Percentiles rank a stretch among this genome's conserved stretches.
Conservation (phyloP, 495 filamentous ascomycete genomes). For the Penicillium daleae region DNA sequence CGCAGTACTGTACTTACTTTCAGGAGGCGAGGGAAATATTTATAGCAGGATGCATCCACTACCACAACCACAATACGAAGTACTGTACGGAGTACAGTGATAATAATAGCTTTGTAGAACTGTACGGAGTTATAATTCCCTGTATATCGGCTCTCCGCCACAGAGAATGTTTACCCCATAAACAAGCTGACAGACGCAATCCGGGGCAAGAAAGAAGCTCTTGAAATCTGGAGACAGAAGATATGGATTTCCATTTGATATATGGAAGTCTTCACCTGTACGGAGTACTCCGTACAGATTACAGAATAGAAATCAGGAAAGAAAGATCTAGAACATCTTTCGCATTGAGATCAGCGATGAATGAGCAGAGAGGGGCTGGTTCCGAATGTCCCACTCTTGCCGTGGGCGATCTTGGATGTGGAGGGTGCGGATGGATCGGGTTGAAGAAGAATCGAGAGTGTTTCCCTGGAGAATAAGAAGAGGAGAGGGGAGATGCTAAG, state of each 20-base stretch:
- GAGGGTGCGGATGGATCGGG: slow-evolving; percentile 8
- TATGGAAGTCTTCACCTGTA: no score
- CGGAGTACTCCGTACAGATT: no score
- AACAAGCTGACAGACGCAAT: not conserved
- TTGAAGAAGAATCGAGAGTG: not conserved
- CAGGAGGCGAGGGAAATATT: not conserved
- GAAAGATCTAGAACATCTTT: slow-evolving; percentile 20
- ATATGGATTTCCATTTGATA: not conserved
- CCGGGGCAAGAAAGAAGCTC: not conserved
- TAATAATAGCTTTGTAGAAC: no score
- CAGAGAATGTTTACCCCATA: not conserved
- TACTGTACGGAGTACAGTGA: no score
- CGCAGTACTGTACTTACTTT: not conserved
- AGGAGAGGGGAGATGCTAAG: not conserved
- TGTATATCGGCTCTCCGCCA: not conserved
- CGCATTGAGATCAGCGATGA: slow-evolving; percentile 20
- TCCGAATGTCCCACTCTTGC: slow-evolving; percentile 2
- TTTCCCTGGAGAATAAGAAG: not conserved
- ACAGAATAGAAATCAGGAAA: no score
- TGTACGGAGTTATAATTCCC: no score
- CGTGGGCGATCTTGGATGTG: slow-evolving; percentile 15
- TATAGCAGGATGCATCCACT: not conserved
- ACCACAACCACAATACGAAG: no score
- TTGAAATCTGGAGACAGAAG: no score
- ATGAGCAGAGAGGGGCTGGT: not conserved